Base-by-base conservation (phyloP, 2,329 filamentous ascomycete genomes). In the Cyclaneusma minus region DNA sequence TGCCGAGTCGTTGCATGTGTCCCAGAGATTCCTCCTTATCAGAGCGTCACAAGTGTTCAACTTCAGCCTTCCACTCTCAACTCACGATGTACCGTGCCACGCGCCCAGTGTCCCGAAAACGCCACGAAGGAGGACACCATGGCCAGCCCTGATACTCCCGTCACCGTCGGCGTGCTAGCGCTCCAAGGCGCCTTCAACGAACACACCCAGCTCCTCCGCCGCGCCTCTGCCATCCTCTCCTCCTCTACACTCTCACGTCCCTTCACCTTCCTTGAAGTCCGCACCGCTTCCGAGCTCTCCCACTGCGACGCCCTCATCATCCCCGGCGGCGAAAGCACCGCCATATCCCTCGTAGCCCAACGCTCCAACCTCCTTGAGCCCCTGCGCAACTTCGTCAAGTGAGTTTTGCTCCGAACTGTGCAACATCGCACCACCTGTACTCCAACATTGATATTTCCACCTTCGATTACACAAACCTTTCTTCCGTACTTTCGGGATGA, bases 171-270 rank as follows among this genome's bases (percentile, higher is more conserved):
- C 24, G 68, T 76, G 13, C 54, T 77, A 27, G 68, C 89, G 38
- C 68, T 98, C 11, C 89, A 98, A 54, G 89, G 89, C 41, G 87
- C 85, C 31, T 94, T 95, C 51, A 65, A 72, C 43, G 87, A 98
- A 51, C 87, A 98, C 56, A 50, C 93, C 30, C 62, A 70, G 37
- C 67, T 92, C 19, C 62, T 95, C 19, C 65, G 66, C 37, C 63
- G 67, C 35, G 84, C 85, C 5, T 66, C 72, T 3, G 46, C 53
- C n/a, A 51, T 54, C 13, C 47, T 78, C 22, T 27, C 37, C 21
- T 37, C 32, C 21, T 21, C 36, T 13, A 28, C 12, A 15, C 13
- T 30, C 5, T 16, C 33, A n/a, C 30, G 34, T 17, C 29, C 24
- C 13, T 47, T 39, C 35, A 33, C 31, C 14, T 81, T 89, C 45